Base-by-base conservation (phyloP, 2,329 filamentous ascomycete species). In the Sclerotinia glacialis region DNA sequence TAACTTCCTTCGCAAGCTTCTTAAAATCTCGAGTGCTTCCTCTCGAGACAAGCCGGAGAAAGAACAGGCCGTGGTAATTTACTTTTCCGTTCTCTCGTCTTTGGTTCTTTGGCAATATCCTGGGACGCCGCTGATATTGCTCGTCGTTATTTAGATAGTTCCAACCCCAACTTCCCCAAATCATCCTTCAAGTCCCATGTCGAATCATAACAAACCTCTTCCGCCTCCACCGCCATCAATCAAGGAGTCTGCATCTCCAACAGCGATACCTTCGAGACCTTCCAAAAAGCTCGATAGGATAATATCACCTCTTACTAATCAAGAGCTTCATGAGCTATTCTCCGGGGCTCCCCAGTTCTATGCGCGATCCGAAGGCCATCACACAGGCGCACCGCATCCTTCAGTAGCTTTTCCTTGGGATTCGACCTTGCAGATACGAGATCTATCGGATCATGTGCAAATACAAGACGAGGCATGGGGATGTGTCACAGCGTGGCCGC, bases 271-370 rank as follows among this genome's bases (percentile, higher is more conserved):
- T 46, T 31, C 54, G 8, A 67, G 52, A 28, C 63, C 68, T 28
- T 42, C 54, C 14, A 66, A 56, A 21, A 76, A 73, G 53, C 77
- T 86, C 49, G 79, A 82, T 68, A 81, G 82, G 75, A 87, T 86
- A 78, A 88, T 88, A 82, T 80, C 85, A 54, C 83, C 82, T 59
- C 79, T 89, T 67, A 83, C 78, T 72, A 82, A 85, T 55, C 79
- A 81, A 50, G 86, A 90, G 71, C 79, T 91, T 62, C 86, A 88
- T 78, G 86, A 86, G 76, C 83, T 91, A 73, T 92, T 91, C 80
- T 89, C 88, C 34, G 89, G 89, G n/a, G 89, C 89, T 53, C 89
- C 89, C 69, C 88, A 90, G 75, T 91, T 89, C 79, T 87, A 86
- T 76, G 83, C 85, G 71, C 82, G 85, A 63, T 83, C 82, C 67